Evolutionary conservation across 345 rosid genomes (phyloP).

Genomic region (Noccaea bulbosa): DNA sequence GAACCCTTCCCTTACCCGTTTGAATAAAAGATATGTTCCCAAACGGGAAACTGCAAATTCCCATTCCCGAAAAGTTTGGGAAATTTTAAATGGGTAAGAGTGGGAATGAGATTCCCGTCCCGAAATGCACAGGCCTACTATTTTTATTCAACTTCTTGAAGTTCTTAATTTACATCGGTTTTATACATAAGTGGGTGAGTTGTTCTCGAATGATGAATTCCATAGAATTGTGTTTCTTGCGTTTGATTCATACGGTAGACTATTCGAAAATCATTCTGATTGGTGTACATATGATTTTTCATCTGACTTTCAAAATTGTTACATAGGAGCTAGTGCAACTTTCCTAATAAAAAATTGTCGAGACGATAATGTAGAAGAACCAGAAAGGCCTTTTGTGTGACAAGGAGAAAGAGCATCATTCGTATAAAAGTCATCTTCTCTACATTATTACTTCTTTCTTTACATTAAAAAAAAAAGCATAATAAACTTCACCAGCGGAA

Average conservation of each 20-base stretch:
- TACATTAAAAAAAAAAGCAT: conserved; percentile 22
- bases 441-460: conserved; percentile 36
- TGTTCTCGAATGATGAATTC: neutral
- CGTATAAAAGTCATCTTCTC: conserved; percentile 24
- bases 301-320: neutral
- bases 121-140: too few species aligned
- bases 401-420: conserved; percentile 14
- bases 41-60: too few species aligned
- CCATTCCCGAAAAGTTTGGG: too few species aligned
- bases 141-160: conserved; percentile 5
- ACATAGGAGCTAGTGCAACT: neutral
- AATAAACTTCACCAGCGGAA: conserved; percentile 14
- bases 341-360: neutral
- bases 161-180: neutral
- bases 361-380: conserved; percentile 27
- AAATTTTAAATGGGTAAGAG: too few species aligned
- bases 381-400: neutral
- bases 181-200: neutral
- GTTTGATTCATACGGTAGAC: neutral
- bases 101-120: too few species aligned
- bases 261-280: too few species aligned
- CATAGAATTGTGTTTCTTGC: neutral
- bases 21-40: too few species aligned
- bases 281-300: too few species aligned
- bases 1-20: too few species aligned